phyloP scores from a whole-genome alignment of 2,329 filamentous ascomycete species.

The Didymella pinodella region DNA sequence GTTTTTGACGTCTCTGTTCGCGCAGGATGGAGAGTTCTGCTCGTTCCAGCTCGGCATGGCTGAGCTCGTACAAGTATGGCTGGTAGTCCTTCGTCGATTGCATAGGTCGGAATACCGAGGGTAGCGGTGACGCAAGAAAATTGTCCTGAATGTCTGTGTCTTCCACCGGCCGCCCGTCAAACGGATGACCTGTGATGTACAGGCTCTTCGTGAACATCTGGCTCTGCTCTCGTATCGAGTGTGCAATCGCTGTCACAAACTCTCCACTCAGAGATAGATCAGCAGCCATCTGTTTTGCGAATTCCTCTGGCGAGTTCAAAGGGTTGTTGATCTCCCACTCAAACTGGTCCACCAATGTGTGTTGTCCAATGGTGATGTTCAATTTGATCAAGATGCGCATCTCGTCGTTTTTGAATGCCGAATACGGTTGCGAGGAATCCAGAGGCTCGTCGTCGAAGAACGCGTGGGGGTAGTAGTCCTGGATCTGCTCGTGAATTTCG shows the following conservation, averaged over 20 bases:
- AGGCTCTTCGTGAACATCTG: slow-evolving; percentile 94
- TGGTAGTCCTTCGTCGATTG: slow-evolving; percentile 94
- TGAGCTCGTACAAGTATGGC: slow-evolving; percentile 93
- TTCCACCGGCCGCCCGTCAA: slow-evolving; percentile 91
- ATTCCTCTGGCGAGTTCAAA: slow-evolving; percentile 91
- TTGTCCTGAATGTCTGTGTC: slow-evolving; percentile 87
- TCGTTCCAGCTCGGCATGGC: slow-evolving; percentile 85
- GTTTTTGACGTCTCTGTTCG: slow-evolving; percentile 92
- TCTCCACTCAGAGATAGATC: slow-evolving; percentile 93
- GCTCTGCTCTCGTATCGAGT: slow-evolving; percentile 94
- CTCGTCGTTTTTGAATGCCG: slow-evolving; percentile 97
- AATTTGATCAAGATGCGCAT: slow-evolving; percentile 96
- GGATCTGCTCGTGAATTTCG: slow-evolving; percentile 87
- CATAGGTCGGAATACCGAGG: slow-evolving; percentile 84
- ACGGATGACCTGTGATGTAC: slow-evolving; percentile 91
- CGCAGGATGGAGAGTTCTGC: slow-evolving; percentile 92
- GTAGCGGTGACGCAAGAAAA: slow-evolving; percentile 84
- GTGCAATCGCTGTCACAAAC: slow-evolving; percentile 96
- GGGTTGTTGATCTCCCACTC: slow-evolving; percentile 99
- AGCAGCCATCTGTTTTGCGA: slow-evolving; percentile 85
- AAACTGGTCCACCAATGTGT: slow-evolving; percentile 95
- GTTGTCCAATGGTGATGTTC: slow-evolving; percentile 95
- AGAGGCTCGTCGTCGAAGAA: slow-evolving; percentile 89
- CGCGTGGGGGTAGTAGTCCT: slow-evolving; percentile 91
- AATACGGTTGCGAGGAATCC: slow-evolving; percentile 88